A percentile compares a stretch with the other conserved stretches of the same genome.
These are phyloP conservation scores for Xylaria sp. DNA, from an alignment of 2,329 filamentous ascomycete genomes.

Conservation along the genomic window DNA sequence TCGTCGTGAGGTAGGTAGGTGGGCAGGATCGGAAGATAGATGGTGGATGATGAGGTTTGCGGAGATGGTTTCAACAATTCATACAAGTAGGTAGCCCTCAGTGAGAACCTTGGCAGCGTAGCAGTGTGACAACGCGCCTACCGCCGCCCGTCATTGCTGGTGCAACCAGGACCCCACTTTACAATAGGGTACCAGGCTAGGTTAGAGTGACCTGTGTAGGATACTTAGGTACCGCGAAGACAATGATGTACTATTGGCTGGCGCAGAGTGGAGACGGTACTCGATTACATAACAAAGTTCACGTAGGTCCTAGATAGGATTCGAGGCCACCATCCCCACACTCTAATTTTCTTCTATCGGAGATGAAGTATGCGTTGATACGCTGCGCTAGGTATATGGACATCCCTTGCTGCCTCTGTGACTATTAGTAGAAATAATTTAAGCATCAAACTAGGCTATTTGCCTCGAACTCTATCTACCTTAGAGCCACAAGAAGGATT, in stretches of 20 bases:
- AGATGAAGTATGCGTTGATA: background rate
- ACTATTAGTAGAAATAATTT: no score
- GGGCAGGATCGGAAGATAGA: background rate
- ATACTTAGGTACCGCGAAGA: background rate
- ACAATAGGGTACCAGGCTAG: background rate
- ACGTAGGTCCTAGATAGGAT: no score
- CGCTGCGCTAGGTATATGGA: no score
- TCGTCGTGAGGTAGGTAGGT: background rate
- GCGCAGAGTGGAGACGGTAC: no score
- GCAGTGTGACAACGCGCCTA: background rate
- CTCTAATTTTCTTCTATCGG: background rate
- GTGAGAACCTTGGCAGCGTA: background rate
- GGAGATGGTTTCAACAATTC: constrained; percentile 1
- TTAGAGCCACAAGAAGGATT: no score
- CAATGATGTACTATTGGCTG: no score
- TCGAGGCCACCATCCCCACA: background rate
- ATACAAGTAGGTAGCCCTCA: background rate
- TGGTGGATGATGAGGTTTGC: background rate
- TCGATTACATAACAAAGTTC: no score
- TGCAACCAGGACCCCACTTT: background rate
- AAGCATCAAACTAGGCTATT: no score
- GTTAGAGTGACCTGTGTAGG: background rate
- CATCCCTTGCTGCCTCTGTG: no score
- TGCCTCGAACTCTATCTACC: no score
- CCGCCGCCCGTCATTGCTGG: background rate